Conservation (phyloP, 177 flowering plant genomes). For the Tripterygium wilfordii region DNA sequence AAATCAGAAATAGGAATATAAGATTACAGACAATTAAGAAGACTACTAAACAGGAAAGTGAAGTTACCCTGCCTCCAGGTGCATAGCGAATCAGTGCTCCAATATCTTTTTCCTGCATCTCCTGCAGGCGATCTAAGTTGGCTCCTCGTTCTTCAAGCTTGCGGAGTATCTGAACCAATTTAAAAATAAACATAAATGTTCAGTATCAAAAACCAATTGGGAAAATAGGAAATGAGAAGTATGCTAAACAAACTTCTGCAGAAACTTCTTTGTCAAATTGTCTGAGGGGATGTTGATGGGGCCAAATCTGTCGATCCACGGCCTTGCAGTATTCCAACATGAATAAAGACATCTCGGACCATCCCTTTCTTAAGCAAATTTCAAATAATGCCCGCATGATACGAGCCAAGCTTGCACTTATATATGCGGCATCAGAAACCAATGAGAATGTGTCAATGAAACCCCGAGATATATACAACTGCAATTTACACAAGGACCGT, state of each 20-base stretch:
- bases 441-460: constrained; percentile 78
- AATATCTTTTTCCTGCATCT: constrained; percentile 94
- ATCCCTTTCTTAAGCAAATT: constrained; percentile 89
- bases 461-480: constrained; percentile 93
- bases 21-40: too few relatives aligned
- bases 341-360: constrained; percentile 89
- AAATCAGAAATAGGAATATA: too few relatives aligned
- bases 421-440: constrained; percentile 94
- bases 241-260: constrained; percentile 50
- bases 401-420: constrained; percentile 98
- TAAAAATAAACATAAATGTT: constrained; percentile 2
- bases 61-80: constrained; percentile 79
- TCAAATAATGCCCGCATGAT: constrained; percentile 98
- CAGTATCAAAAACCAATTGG: not conserved
- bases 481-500: constrained; percentile 24
- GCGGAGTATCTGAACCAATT: constrained; percentile 52
- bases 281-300: constrained; percentile 96
- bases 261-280: constrained; percentile 91
- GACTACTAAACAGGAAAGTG: not conserved
- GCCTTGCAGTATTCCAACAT: constrained; percentile 97
- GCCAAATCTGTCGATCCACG: constrained; percentile 97
- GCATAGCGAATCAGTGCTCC: constrained; percentile 86
- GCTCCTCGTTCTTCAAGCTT: constrained; percentile 89
- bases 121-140: constrained; percentile 75
- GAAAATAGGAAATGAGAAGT: constrained; percentile 5